Evolutionary conservation across 2,329 filamentous ascomycete genomes (phyloP), one percentile per base, ranked within the genome.

Genomic region (Aspergillus sojae): DNA sequence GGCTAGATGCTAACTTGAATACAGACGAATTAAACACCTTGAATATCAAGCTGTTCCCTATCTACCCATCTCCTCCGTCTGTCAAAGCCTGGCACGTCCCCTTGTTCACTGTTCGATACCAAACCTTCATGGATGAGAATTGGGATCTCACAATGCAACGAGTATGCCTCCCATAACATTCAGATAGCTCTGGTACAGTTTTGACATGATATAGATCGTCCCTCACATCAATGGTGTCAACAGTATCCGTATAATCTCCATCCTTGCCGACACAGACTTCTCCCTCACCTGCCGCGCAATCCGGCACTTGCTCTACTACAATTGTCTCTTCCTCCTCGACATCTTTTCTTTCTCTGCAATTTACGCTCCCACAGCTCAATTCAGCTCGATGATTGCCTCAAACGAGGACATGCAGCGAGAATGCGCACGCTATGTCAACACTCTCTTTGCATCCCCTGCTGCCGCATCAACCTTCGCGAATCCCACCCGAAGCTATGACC

Each of bases 261-360:
- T 90, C 68, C 85, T 91, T 28, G 93, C 94, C 53, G 92, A 96
- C 72, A 92, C 95, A 11, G 93, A 96, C 64, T 86, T 96, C 56
- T 90, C 91, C 57, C 88, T 99, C 28, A 92, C 94, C 61, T 91
- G 92, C 72, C 90, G 93, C 58, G 94, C 93, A 9, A 86, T 98
- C 62, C 89, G 92, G 66, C 94, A 98, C 76, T 85, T 99, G 11
- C 85, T 98, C 30, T 96, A 96, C 82, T 97, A 98, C 78, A 92
- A 94, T 74, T 94, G 93, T 72, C 86, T 97, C 41, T 84, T 97
- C 30, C 86, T 98, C 59, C 87, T 98, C 12, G 95, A 99, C 79
- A 91, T 97, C 71, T 98, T 98, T 82, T 93, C 95, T 76, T 99
- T 98, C 76, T 85, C 89, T 36, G 92, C 92, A 48, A 94, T 96